These are phyloP conservation scores for Hordeum pubiflorum DNA, from an alignment of 202 grass and related monocot genomes.

Conservation along the genomic window DNA sequence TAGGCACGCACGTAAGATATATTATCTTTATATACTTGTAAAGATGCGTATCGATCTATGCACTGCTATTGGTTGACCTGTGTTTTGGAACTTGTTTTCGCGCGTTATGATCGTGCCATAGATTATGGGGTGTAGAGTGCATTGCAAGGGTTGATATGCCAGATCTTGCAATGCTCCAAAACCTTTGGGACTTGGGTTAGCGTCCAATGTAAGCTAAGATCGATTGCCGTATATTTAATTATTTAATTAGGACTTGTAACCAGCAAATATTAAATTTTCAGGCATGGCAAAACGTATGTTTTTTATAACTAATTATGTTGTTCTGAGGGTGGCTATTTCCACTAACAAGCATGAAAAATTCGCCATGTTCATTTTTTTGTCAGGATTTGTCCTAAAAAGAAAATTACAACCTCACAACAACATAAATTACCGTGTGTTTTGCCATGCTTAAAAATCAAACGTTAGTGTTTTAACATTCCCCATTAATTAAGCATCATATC, in stretches of 20 bases:
- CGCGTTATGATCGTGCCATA: not conserved
- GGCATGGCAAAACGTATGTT: not conserved
- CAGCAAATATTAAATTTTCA: not conserved
- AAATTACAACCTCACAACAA: no score
- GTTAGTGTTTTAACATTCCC: no score
- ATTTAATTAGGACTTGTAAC: not conserved
- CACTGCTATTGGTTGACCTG: not conserved
- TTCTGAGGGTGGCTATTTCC: not conserved
- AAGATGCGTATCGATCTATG: not conserved
- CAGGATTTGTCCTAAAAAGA: no score
- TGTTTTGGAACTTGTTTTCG: slow-evolving; percentile 18
- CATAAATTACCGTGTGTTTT: no score
- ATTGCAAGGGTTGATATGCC: not conserved
- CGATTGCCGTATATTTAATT: not conserved
- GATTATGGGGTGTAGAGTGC: not conserved
- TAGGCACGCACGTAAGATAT: not conserved
- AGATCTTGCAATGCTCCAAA: not conserved
- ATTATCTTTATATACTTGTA: not conserved
- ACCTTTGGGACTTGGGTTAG: slow-evolving; percentile 27
- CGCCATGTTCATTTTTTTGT: not conserved
- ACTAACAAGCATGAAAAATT: not conserved
- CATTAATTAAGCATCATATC: not conserved
- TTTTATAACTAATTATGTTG: no score
- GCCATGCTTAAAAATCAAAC: no score
- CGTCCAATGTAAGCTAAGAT: slow-evolving; percentile 5